Evolutionary conservation across 2,329 filamentous ascomycete species (phyloP).

Genomic region (Xylaria sp.): DNA sequence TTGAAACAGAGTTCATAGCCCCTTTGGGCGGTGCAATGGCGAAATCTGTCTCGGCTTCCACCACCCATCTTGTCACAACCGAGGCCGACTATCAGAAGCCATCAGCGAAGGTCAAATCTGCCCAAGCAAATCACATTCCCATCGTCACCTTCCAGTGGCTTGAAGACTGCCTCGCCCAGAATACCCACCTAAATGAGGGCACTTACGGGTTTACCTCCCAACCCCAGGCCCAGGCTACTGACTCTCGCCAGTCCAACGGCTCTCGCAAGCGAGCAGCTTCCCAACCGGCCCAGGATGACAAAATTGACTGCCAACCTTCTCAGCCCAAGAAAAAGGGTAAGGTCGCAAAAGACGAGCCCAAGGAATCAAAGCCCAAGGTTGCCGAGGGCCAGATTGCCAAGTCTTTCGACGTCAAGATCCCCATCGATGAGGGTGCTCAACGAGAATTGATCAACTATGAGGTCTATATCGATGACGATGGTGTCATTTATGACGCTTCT

Average conservation of each 20-base stretch:
- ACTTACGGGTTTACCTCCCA: conserved; percentile 35
- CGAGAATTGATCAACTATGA: conserved; percentile 46
- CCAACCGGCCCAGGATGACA: conserved; percentile 27
- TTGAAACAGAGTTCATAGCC: conserved; percentile 52
- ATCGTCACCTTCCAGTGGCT: conserved; percentile 68
- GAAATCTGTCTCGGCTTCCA: conserved; percentile 54
- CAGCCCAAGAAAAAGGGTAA: conserved; percentile 44
- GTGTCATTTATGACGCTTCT: conserved; percentile 77
- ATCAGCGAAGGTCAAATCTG: conserved; percentile 58
- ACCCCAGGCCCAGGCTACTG: conserved; percentile 12
- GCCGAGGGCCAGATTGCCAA: conserved; percentile 54
- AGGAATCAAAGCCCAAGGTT: conserved; percentile 24
- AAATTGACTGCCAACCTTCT: conserved; percentile 30
- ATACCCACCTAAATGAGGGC: conserved; percentile 46
- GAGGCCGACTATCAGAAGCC: conserved; percentile 56
- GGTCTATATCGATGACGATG: conserved; percentile 70
- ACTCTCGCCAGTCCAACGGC: conserved; percentile 16
- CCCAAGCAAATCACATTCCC: conserved; percentile 52
- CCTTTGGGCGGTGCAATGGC: conserved; percentile 56
- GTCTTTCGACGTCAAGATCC: conserved; percentile 52
- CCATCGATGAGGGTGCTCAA: conserved; percentile 53
- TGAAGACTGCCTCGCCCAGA: conserved; percentile 56
- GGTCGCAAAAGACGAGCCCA: conserved; percentile 31
- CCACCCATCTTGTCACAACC: conserved; percentile 64
- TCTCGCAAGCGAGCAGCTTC: conserved; percentile 35